phyloP scores from a whole-genome alignment of 495 filamentous ascomycete genomes.

The Margaritispora aquatica region DNA sequence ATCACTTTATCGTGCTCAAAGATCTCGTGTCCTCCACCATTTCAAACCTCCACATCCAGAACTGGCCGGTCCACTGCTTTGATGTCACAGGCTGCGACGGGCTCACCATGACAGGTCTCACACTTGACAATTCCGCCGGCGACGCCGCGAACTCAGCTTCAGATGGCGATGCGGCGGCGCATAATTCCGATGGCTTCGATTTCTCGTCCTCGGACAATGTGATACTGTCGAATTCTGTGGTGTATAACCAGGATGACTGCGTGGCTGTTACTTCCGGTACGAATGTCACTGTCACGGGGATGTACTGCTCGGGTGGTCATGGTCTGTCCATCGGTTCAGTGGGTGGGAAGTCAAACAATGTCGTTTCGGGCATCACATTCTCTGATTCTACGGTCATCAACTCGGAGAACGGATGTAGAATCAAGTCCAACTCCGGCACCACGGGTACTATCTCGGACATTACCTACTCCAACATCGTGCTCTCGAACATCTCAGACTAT shows the following conservation, averaged over 20 bases:
- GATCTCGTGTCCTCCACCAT: slow-evolving; percentile 32
- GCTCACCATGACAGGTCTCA: slow-evolving; percentile 43
- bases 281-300: slow-evolving; percentile 50
- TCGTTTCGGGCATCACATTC: slow-evolving; percentile 49
- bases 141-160: slow-evolving; percentile 35
- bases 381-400: slow-evolving; percentile 42
- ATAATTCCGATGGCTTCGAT: slow-evolving; percentile 65
- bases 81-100: slow-evolving; percentile 45
- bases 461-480: slow-evolving; percentile 50
- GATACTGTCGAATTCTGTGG: slow-evolving; percentile 44
- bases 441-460: slow-evolving; percentile 51
- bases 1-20: slow-evolving; percentile 41
- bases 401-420: slow-evolving; percentile 49
- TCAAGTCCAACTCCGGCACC: slow-evolving; percentile 54
- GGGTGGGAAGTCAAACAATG: slow-evolving; percentile 56
- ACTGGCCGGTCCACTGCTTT: slow-evolving; percentile 58
- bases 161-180: slow-evolving; percentile 33
- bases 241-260: slow-evolving; percentile 62
- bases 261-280: slow-evolving; percentile 53
- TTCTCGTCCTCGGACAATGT: slow-evolving; percentile 40
- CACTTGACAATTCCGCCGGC: slow-evolving; percentile 56
- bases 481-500: slow-evolving; percentile 51
- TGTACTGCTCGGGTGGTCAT: slow-evolving; percentile 50
- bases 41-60: slow-evolving; percentile 36
- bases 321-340: slow-evolving; percentile 63